Evolutionary conservation across 495 filamentous ascomycete species (phyloP).

Genomic region (Aspergillus saccharolyticus): DNA sequence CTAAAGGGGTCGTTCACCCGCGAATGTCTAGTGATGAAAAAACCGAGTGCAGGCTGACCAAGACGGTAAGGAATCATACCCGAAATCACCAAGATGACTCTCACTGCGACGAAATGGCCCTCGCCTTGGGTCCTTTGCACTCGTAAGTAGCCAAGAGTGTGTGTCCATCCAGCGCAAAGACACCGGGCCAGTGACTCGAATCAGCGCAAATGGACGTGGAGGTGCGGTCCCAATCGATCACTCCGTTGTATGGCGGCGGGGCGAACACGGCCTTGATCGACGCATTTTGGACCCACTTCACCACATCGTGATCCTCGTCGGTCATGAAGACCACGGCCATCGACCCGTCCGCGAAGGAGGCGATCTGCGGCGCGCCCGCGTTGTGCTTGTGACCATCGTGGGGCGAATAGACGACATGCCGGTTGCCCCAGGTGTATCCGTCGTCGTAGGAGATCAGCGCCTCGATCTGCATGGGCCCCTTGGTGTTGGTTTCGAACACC

Average conservation of each 20-base stretch:
- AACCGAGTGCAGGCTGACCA: no score
- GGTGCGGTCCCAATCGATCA: conserved; percentile 31
- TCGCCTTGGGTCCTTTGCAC: conserved; percentile 33
- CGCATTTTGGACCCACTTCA: conserved; percentile 38
- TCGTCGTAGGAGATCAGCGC: conserved; percentile 54
- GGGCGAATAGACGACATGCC: conserved; percentile 47
- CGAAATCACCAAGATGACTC: no score
- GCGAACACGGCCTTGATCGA: conserved; percentile 39
- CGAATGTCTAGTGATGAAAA: no score
- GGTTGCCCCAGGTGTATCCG: conserved; percentile 47
- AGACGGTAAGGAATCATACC: no score
- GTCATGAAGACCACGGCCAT: conserved; percentile 59
- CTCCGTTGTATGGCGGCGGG: conserved; percentile 31
- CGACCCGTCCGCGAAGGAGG: conserved; percentile 50
- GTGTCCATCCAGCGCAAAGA: conserved; percentile 33
- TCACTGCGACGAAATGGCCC: conserved; percentile 28
- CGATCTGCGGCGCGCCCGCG: conserved; percentile 57
- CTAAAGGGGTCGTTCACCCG: no score
- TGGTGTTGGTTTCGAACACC: conserved; percentile 53
- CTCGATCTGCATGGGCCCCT: conserved; percentile 50
- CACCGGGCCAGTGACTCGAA: conserved; percentile 42
- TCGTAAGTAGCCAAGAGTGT: conserved; percentile 40
- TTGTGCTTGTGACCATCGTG: conserved; percentile 32
- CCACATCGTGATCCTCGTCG: conserved; percentile 45
- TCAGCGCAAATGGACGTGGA: conserved; percentile 22